A percentile compares a stretch with the other conserved stretches of the same genome.
These are phyloP conservation scores for Farysia itapuensis DNA, from an alignment of 1,284 basidiomycete species.

Conservation along the genomic window DNA sequence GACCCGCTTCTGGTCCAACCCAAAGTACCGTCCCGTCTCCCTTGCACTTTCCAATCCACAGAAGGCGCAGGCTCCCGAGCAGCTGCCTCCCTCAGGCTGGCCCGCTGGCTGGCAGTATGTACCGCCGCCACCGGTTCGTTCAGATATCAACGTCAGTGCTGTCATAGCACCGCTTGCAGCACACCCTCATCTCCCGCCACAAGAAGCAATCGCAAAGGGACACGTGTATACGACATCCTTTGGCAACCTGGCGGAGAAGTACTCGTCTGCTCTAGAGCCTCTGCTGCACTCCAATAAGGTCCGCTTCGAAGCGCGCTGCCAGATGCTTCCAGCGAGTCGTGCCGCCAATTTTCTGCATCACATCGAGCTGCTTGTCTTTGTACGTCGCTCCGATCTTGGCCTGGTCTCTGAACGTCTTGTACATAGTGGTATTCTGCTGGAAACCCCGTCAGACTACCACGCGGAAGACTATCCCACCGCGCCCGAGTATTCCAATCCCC, in stretches of 20 bases:
- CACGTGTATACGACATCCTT: constrained; percentile 13
- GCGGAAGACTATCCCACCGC: constrained; percentile 67
- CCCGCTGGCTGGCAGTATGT: constrained; percentile 19
- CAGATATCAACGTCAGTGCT: constrained; percentile 41
- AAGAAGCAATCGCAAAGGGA: constrained; percentile 2
- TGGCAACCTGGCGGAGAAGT: constrained; percentile 42
- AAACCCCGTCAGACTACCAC: constrained; percentile 71
- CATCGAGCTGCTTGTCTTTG: constrained; percentile 84
- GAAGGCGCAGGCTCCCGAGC: not conserved
- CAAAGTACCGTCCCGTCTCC: constrained; percentile 45
- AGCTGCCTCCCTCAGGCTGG: constrained; percentile 3
- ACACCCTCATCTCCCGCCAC: constrained; percentile 7
- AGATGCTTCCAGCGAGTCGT: constrained; percentile 21
- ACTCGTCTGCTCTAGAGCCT: constrained; percentile 23
- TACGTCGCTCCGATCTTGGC: constrained; percentile 83
- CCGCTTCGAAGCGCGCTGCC: constrained; percentile 40
- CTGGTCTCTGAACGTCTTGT: constrained; percentile 77
- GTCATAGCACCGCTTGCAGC: constrained; percentile 19
- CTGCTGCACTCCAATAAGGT: constrained; percentile 28
- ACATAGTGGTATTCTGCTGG: constrained; percentile 71
- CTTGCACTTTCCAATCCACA: constrained; percentile 18
- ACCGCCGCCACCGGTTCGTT: constrained; percentile 1
- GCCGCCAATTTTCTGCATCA: constrained; percentile 66
- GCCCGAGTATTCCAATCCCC: constrained; percentile 80
- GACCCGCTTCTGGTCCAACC: constrained; percentile 42